phyloP scores from a whole-genome alignment of 176 grass and related monocot species.

The Oryza glaberrima region DNA sequence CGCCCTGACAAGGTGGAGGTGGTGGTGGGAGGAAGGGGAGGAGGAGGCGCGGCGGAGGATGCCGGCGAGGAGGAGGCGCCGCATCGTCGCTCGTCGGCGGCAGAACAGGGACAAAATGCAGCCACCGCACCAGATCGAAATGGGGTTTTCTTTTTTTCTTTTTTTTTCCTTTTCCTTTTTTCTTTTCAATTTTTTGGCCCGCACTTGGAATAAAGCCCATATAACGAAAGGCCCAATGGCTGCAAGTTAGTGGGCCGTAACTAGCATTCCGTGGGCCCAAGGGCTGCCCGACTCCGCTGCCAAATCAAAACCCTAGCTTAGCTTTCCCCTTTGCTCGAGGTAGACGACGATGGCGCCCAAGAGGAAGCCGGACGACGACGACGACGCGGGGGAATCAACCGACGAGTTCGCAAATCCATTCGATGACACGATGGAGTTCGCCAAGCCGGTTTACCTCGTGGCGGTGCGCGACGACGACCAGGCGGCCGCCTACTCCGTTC shows the following conservation, averaged over 20 bases:
- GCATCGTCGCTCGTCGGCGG: conserved; percentile 46
- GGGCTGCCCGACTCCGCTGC: too few species aligned
- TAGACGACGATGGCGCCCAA: too few species aligned
- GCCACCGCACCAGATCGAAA: conserved; percentile 44
- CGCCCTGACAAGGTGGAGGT: conserved; percentile 33
- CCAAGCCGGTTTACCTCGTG: background rate
- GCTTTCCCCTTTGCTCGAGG: too few species aligned
- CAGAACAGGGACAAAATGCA: background rate
- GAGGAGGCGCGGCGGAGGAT: conserved; percentile 41
- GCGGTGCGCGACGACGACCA: background rate
- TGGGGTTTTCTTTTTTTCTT: background rate
- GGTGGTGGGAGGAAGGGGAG: conserved; percentile 10
- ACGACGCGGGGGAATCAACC: background rate
- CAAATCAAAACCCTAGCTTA: too few species aligned
- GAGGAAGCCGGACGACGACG: too few species aligned
- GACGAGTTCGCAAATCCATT: too few species aligned
- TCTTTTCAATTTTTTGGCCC: too few species aligned
- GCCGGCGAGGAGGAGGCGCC: conserved; percentile 61
- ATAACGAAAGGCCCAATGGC: too few species aligned
- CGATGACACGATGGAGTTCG: background rate
- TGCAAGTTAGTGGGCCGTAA: too few species aligned
- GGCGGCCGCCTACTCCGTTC: background rate
- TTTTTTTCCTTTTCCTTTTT: background rate
- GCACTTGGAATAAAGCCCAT: too few species aligned
- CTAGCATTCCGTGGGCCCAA: too few species aligned